Evolutionary conservation across 495 filamentous ascomycete species (phyloP).

Genomic region (Neurospora sp.): DNA sequence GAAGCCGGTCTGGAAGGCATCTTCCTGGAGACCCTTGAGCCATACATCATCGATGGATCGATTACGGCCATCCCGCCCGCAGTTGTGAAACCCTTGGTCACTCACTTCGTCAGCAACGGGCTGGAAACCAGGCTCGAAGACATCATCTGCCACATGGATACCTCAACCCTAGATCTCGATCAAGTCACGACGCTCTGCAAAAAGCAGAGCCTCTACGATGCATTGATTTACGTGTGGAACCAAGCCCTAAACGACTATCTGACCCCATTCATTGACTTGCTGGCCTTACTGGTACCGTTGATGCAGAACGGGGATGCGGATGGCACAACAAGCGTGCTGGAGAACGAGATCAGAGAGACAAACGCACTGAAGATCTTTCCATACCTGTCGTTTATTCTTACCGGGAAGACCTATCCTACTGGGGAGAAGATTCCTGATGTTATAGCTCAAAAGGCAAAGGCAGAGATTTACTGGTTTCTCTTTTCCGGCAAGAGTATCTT

Average conservation of each 20-base stretch:
- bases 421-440: conserved; percentile 61
- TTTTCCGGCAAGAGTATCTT: conserved; percentile 69
- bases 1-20: conserved; percentile 61
- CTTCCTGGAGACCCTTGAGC: conserved; percentile 79
- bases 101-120: conserved; percentile 63
- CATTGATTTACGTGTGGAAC: conserved; percentile 95
- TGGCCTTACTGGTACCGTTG: conserved; percentile 57
- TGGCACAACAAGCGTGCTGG: conserved; percentile 32
- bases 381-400: conserved; percentile 87
- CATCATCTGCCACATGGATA: conserved; percentile 87
- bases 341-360: conserved; percentile 40
- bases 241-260: conserved; percentile 81
- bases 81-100: conserved; percentile 77
- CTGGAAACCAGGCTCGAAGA: conserved; percentile 76
- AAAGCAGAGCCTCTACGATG: conserved; percentile 84
- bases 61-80: conserved; percentile 69
- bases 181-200: conserved; percentile 87
- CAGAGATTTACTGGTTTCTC: conserved; percentile 81
- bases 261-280: conserved; percentile 76
- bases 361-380: conserved; percentile 90
- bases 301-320: conserved; percentile 39
- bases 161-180: conserved; percentile 84
- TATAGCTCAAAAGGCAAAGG: conserved; percentile 65
- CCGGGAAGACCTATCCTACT: conserved; percentile 82
- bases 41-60: conserved; percentile 69